Evolutionary conservation across 2,329 filamentous ascomycete genomes (phyloP).

Genomic region (Sporothrix dimorphospora): DNA sequence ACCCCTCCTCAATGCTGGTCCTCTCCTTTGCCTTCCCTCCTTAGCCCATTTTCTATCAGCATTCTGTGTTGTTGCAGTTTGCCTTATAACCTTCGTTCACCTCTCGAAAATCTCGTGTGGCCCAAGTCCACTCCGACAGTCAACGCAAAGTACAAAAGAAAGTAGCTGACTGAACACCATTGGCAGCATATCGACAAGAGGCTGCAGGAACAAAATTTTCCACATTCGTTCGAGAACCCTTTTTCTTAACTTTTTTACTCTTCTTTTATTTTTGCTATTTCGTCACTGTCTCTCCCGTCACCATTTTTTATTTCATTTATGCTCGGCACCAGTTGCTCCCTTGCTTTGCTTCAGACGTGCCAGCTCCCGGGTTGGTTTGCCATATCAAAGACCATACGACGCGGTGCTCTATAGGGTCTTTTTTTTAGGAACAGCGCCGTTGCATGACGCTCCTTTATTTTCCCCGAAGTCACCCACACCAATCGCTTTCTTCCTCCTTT

Average conservation of each 20-base stretch:
- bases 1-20: background rate
- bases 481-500: slow-evolving; percentile 13
- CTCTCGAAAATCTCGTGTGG: no score
- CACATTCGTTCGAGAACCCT: background rate
- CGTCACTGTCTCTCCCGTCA: background rate
- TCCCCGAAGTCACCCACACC: slow-evolving; percentile 25
- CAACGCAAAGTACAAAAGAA: background rate
- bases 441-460: slow-evolving; percentile 22
- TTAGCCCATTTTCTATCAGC: background rate
- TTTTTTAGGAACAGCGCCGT: slow-evolving; percentile 13
- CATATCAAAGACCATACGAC: background rate
- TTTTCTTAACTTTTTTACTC: background rate
- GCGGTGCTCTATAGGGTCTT: background rate
- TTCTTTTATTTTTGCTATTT: background rate
- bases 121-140: background rate
- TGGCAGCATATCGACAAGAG: slow-evolving; percentile 1
- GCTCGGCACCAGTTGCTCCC: slow-evolving; percentile 17
- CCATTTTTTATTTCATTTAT: background rate
- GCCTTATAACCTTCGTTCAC: background rate
- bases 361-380: slow-evolving; percentile 21
- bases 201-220: background rate
- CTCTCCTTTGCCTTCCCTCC: slow-evolving; percentile 2
- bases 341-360: slow-evolving; percentile 12
- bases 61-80: background rate
- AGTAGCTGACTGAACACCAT: no score